These are phyloP conservation scores for Aspergillus pseudoglaucus DNA, from an alignment of 2,329 filamentous ascomycete genomes.

Conservation along the genomic window DNA sequence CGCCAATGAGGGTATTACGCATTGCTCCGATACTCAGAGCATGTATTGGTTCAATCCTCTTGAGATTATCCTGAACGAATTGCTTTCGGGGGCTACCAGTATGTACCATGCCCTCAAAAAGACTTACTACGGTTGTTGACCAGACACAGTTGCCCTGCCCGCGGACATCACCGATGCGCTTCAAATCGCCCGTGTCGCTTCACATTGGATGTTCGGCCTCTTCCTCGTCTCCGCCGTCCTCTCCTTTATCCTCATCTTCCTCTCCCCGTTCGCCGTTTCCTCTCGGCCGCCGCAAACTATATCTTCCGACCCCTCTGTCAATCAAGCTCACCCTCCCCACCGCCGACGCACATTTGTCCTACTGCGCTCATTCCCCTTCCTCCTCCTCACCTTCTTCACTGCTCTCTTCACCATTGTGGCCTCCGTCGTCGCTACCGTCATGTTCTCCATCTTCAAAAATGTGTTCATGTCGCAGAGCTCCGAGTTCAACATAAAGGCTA, in stretches of 20 bases:
- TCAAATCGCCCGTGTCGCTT: conserved; percentile 65
- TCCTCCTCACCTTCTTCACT: conserved; percentile 61
- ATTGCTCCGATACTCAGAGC: conserved; percentile 62
- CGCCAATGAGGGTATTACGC: conserved; percentile 59
- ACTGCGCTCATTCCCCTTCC: conserved; percentile 57
- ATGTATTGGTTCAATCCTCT: conserved; percentile 93
- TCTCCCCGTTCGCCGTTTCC: conserved; percentile 49
- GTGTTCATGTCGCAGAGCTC: conserved; percentile 62
- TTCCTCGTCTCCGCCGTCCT: conserved; percentile 68
- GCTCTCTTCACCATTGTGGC: conserved; percentile 63
- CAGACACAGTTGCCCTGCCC: conserved; percentile 61
- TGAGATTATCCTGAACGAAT: conserved; percentile 68
- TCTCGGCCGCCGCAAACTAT: conserved; percentile 31
- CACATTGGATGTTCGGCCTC: conserved; percentile 81
- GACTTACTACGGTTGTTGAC: background rate
- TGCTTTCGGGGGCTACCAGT: conserved; percentile 74
- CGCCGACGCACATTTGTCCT: conserved; percentile 31
- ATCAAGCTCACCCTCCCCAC: conserved; percentile 26
- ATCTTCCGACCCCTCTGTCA: conserved; percentile 19
- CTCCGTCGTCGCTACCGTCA: conserved; percentile 69
- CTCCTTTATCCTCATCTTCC: conserved; percentile 65
- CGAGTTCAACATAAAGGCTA: conserved; percentile 68
- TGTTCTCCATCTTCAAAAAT: conserved; percentile 74
- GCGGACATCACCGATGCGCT: conserved; percentile 66
- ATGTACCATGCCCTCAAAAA: conserved; percentile 20